These are phyloP conservation scores for Lentinula sp. DNA, from an alignment of 768 basidiomycete species.

Conservation along the genomic window DNA sequence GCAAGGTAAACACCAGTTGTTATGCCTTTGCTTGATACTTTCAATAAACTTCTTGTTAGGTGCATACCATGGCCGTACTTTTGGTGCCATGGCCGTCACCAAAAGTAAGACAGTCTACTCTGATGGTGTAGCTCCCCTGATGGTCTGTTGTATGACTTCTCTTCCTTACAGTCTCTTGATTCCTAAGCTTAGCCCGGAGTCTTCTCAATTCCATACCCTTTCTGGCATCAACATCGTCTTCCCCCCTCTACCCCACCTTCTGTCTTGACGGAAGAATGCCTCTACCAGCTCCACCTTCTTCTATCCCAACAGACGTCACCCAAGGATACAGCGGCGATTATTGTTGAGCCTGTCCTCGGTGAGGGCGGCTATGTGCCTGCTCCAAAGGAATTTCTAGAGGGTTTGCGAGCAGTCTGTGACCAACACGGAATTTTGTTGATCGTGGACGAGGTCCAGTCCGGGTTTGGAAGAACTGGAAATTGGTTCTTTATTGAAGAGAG, in stretches of 20 bases:
- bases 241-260: slow-evolving; percentile 47
- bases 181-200: slow-evolving; percentile 61
- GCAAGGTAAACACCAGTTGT: slow-evolving; percentile 52
- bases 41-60: neutral
- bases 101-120: slow-evolving; percentile 90
- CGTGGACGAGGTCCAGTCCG: slow-evolving; percentile 84
- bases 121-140: slow-evolving; percentile 69
- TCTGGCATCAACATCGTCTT: slow-evolving; percentile 81
- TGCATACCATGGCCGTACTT: slow-evolving; percentile 21
- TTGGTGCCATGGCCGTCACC: slow-evolving; percentile 88
- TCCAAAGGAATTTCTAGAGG: slow-evolving; percentile 71
- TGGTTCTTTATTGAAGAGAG: slow-evolving; percentile 81
- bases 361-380: slow-evolving; percentile 96
- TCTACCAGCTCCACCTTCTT: slow-evolving; percentile 80
- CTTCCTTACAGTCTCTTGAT: neutral
- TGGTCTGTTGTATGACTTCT: slow-evolving; percentile 45
- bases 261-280: slow-evolving; percentile 53
- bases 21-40: neutral
- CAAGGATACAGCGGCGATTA: slow-evolving; percentile 84
- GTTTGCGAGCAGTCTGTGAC: slow-evolving; percentile 81
- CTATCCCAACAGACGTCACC: slow-evolving; percentile 75
- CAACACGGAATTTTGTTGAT: slow-evolving; percentile 80
- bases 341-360: slow-evolving; percentile 90
- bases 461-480: slow-evolving; percentile 84
- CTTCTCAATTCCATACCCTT: slow-evolving; percentile 79